Conservation (phyloP, 345 rosid species). For the Arabis hirsuta region DNA sequence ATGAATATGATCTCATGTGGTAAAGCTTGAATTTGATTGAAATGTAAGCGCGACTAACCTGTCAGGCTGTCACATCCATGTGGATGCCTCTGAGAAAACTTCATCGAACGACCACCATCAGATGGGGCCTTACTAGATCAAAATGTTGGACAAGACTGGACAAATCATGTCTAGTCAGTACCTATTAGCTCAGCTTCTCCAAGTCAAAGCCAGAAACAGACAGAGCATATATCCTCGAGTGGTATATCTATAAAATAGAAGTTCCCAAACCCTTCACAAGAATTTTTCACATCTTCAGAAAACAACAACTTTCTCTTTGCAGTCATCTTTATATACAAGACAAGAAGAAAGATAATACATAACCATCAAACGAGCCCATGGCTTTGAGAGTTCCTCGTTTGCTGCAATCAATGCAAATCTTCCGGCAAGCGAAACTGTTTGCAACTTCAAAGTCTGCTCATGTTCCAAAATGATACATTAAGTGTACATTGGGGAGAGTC, state of each 20-base stretch:
- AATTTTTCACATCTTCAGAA: constrained; percentile 12
- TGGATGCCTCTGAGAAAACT: not conserved
- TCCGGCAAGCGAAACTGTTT: constrained; percentile 13
- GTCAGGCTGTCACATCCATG: constrained; percentile 20
- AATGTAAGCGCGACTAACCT: not conserved
- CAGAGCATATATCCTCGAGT: not conserved
- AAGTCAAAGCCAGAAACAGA: not conserved
- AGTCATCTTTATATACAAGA: not conserved
- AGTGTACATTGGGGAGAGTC: constrained; percentile 38
- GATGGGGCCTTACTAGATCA: constrained; percentile 20
- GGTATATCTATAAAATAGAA: not conserved
- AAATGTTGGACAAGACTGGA: constrained; percentile 14
- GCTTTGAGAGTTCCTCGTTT: constrained; percentile 12
- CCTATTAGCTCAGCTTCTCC: constrained; percentile 7
- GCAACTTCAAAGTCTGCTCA: constrained; percentile 9
- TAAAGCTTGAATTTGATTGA: constrained; percentile 6
- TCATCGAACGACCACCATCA: constrained; percentile 11
- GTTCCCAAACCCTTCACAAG: not conserved
- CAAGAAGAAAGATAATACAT: not conserved
- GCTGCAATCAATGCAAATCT: constrained; percentile 20
- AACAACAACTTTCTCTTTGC: constrained; percentile 8
- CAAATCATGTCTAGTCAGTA: constrained; percentile 17
- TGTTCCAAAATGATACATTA: constrained; percentile 44
- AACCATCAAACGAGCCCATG: not conserved
- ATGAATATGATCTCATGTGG: constrained; percentile 16